Base-by-base conservation (phyloP, 208 protist species). In the Trypanosomatidae sp. region DNA sequence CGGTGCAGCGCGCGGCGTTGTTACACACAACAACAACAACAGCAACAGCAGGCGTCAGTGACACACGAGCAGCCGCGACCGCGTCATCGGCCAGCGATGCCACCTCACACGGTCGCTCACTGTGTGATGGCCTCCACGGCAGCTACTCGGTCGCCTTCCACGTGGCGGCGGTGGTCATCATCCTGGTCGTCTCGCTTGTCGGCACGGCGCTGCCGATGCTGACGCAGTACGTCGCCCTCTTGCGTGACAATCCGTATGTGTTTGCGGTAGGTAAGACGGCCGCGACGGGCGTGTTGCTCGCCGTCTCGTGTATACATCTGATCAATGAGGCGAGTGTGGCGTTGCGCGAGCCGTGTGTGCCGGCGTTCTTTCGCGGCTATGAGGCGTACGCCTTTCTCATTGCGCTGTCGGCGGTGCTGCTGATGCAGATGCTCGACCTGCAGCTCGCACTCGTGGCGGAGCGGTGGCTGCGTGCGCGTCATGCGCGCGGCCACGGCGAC, bases 341-440 rank as follows among this genome's bases (percentile, higher is more conserved):
- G 2, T 67, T 85, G 40, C 2, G 41, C 21, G 60, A 72, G 51
- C 43, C 58, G 1, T 85, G 75, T 40, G 48, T 85, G 10, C 41
- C 53, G 15, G 11, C 24, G 1, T 38, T 15, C 2, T 56, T 75
- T n/a, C 40, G 49, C 40, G 33, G 21, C 24, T 85, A 79, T 47
- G 41, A 43, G 28, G 66, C 70, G 1, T 69, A 56, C 27, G 43
- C 59, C 22, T 71, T 85, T 24, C 43, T 85, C 5, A 67, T 85
- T 42, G 69, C 75, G 0, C 53, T 85, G 27, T 27, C 64, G 48
- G 61, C 61, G 2, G 75, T 48, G 4, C 41, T 85, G 39, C 24
- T 77, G 8, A 79, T 85, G 69, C 68, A 83, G 43, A 37, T 57
- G 47, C 23, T 78, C 18, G 68, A 83, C 43, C 41, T 67, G 23